Conservation (phyloP, 495 filamentous ascomycete species). For the Penicillium alfredii region DNA sequence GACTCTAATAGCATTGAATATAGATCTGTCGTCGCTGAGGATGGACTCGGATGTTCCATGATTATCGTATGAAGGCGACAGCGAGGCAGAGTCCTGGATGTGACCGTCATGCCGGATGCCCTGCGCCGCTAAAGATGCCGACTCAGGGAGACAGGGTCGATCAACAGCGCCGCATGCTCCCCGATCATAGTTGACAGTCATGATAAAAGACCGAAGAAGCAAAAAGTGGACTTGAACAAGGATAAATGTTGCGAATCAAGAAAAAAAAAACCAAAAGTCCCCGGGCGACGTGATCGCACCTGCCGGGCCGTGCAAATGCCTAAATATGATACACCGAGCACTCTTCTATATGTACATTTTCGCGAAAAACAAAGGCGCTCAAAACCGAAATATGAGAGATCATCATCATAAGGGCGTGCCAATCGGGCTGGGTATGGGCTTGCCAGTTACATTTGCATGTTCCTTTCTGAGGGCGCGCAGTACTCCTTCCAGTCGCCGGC, state of each 20-base stretch:
- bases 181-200: conserved; percentile 1
- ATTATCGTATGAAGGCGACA: conserved; percentile 13
- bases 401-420: conserved; percentile 42
- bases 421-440: conserved; percentile 46
- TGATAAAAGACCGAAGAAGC: conserved; percentile 9
- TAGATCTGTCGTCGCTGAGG: conserved; percentile 36
- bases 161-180: neutral
- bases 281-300: conserved; percentile 14
- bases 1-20: conserved; percentile 38
- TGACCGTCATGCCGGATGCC: conserved; percentile 5
- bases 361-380: conserved; percentile 3
- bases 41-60: conserved; percentile 30
- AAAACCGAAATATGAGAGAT: conserved; percentile 14
- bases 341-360: conserved; percentile 23
- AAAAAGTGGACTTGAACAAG: neutral
- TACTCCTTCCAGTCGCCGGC: conserved; percentile 56
- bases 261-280: neutral
- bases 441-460: conserved; percentile 42
- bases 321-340: conserved; percentile 16
- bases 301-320: conserved; percentile 18
- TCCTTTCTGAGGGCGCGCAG: conserved; percentile 52
- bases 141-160: conserved; percentile 4
- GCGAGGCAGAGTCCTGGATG: conserved; percentile 11
- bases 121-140: conserved; percentile 7
- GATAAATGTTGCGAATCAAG: conserved; percentile 1